Evolutionary conservation across 345 rosid species (phyloP).

Genomic region (thale cress (Arabidopsis thaliana)): DNA sequence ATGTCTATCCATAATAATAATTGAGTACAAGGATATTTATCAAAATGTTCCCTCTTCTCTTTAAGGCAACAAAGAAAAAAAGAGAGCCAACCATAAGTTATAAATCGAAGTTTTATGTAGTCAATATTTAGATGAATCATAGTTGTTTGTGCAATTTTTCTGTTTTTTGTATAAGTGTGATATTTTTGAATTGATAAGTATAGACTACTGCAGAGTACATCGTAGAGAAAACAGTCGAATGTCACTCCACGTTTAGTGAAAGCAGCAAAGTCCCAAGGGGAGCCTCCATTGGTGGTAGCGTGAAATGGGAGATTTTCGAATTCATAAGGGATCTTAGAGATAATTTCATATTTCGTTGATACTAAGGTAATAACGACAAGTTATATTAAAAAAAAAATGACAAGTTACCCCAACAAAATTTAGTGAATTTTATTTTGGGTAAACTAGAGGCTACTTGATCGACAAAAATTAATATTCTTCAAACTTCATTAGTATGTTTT

Average conservation of each 20-base stretch:
- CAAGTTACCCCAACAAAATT: no score
- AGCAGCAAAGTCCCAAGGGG: no score
- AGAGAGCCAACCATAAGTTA: background rate
- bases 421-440: no score
- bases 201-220: no score
- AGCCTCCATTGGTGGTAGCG: no score
- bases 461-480: background rate
- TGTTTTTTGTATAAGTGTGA: background rate
- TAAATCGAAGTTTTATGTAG: background rate
- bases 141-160: background rate
- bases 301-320: no score
- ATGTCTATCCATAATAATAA: conserved; percentile 28
- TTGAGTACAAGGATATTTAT: conserved; percentile 16
- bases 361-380: no score
- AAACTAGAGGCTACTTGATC: background rate
- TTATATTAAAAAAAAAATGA: no score
- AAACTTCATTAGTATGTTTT: background rate
- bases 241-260: no score
- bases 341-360: no score
- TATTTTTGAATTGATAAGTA: background rate
- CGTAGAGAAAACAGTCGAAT: no score
- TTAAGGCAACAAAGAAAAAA: background rate
- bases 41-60: conserved; percentile 1
- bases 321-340: no score
- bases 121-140: background rate